Evolutionary conservation across 805 yeast genomes (phyloP).

Genomic region (Yarrowia sp.): DNA sequence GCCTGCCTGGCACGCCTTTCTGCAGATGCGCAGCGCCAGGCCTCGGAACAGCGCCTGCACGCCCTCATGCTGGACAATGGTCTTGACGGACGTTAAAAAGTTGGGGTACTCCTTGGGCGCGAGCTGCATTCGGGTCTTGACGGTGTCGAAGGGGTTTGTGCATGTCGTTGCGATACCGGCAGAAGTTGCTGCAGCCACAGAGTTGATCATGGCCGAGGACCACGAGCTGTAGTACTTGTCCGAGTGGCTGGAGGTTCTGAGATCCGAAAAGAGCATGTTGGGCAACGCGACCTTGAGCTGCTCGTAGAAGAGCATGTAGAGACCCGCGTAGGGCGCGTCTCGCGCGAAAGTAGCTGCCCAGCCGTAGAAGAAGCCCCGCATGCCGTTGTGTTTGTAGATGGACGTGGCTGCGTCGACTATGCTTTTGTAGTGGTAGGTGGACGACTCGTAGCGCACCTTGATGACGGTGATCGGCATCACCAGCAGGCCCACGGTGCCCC

Average conservation of each 20-base stretch:
- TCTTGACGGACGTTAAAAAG: conserved; percentile 43
- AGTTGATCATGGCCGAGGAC: conserved; percentile 59
- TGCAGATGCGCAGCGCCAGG: conserved; percentile 67
- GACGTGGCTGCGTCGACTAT: conserved; percentile 57
- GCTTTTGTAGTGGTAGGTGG: conserved; percentile 65
- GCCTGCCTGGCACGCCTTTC: conserved; percentile 90
- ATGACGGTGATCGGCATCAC: conserved; percentile 95
- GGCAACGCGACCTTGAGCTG: conserved; percentile 54
- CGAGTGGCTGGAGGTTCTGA: not conserved
- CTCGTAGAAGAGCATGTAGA: conserved; percentile 84
- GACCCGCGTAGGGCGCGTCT: conserved; percentile 96
- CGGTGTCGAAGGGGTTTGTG: conserved; percentile 93
- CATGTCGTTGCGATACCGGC: conserved; percentile 78
- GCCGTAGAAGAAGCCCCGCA: conserved; percentile 79
- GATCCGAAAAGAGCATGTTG: conserved; percentile 34
- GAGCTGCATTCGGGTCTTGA: conserved; percentile 88
- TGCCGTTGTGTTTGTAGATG: conserved; percentile 53
- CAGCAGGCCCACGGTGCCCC: conserved; percentile 77
- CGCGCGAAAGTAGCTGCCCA: conserved; percentile 81
- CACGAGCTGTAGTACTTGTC: conserved; percentile 34
- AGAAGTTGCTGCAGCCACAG: conserved; percentile 72
- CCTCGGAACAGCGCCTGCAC: conserved; percentile 72
- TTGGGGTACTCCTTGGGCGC: conserved; percentile 49
- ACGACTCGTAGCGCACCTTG: conserved; percentile 86
- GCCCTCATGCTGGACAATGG: conserved; percentile 49